phyloP scores from a whole-genome alignment of 768 basidiomycete genomes.

The Mycena maculata region DNA sequence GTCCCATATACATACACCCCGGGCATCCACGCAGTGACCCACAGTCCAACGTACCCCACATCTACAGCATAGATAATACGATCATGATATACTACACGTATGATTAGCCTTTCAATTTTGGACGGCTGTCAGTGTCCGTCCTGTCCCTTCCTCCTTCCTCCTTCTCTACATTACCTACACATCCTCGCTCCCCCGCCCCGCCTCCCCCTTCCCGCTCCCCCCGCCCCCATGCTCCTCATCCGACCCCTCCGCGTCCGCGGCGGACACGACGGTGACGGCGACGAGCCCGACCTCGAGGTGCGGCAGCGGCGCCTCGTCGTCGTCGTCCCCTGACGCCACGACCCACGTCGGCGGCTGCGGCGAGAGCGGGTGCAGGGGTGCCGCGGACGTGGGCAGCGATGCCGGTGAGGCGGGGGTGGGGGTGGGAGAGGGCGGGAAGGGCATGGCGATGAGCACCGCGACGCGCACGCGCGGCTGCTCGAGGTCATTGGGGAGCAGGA shows the following conservation, averaged over 20 bases:
- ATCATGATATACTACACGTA: no score
- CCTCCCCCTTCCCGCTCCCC: no score
- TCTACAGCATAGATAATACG: no score
- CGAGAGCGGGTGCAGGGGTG: slow-evolving; percentile 14
- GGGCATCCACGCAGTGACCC: no score
- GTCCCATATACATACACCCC: no score
- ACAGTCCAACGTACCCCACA: no score
- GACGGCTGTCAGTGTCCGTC: no score
- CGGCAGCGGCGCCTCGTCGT: slow-evolving; percentile 43
- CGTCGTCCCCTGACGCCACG: background rate
- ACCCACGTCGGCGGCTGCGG: background rate
- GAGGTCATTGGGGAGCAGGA: background rate
- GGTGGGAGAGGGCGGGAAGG: slow-evolving; percentile 34
- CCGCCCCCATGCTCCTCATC: no score
- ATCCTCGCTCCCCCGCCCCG: no score
- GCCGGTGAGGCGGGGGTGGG: slow-evolving; percentile 16
- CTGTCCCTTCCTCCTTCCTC: no score
- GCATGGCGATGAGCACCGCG: slow-evolving; percentile 61
- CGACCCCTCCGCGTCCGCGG: background rate
- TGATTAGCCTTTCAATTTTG: no score
- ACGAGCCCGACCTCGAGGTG: slow-evolving; percentile 48
- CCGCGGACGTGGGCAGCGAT: slow-evolving; percentile 1
- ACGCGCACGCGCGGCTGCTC: slow-evolving; percentile 47
- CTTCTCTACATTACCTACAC: no score
- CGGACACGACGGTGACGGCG: slow-evolving; percentile 35